phyloP scores from a whole-genome alignment of 2,329 filamentous ascomycete species.

The Exophiala spinifera region DNA sequence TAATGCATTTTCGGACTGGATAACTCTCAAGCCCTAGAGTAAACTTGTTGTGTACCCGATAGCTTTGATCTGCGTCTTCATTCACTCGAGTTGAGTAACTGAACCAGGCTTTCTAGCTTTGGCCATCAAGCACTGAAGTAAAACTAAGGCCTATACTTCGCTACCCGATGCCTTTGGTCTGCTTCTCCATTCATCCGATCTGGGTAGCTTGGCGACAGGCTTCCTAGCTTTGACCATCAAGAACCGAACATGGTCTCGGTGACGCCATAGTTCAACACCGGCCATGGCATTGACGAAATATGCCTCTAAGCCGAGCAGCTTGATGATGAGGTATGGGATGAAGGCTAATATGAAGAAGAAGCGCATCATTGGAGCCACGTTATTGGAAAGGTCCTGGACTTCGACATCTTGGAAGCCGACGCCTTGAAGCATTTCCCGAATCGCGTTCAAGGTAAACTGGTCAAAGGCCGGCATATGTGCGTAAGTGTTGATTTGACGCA shows the following conservation, averaged over 20 bases:
- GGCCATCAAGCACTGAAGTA: too few species aligned
- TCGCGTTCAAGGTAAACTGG: constrained; percentile 33
- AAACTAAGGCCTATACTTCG: too few species aligned
- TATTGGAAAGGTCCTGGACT: constrained; percentile 45
- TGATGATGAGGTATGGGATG: constrained; percentile 48
- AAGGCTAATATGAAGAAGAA: constrained; percentile 49
- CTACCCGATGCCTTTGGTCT: too few species aligned
- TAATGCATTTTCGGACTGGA: too few species aligned
- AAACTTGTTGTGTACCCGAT: too few species aligned
- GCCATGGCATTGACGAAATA: constrained; percentile 27
- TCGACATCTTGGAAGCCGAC: constrained; percentile 47
- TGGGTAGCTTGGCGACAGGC: constrained; percentile 9
- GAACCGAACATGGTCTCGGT: constrained; percentile 34
- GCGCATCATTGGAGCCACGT: constrained; percentile 49
- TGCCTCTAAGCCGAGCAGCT: constrained; percentile 44
- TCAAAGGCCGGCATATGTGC: constrained; percentile 37
- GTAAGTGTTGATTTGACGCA: constrained; percentile 6
- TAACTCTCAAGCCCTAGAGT: too few species aligned
- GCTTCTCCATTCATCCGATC: background rate
- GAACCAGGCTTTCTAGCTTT: too few species aligned
- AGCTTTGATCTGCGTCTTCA: too few species aligned
- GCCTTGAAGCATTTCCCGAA: constrained; percentile 39
- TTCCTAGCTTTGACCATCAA: constrained; percentile 29
- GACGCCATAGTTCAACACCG: constrained; percentile 19
- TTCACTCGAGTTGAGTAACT: too few species aligned